phyloP scores from a whole-genome alignment of 2,329 filamentous ascomycete species.

The Colletotrichum melonis region DNA sequence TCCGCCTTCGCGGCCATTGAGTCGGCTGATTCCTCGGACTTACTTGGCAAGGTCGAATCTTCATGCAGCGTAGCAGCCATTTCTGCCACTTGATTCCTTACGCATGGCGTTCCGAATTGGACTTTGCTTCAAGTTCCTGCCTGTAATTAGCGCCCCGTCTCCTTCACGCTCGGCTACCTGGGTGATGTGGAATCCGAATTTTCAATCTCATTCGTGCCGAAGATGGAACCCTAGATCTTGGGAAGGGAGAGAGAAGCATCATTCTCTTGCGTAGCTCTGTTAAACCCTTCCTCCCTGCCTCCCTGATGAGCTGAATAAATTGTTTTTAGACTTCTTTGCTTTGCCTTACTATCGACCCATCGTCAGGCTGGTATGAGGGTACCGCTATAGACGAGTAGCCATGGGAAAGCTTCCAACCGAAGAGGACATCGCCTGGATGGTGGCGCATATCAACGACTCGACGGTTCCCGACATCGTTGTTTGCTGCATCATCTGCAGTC shows the following conservation, averaged over 20 bases:
- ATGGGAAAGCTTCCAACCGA: constrained; percentile 10
- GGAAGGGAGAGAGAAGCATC: too few species aligned
- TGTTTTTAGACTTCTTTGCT: too few species aligned
- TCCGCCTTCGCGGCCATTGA: not conserved
- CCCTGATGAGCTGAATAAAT: not conserved
- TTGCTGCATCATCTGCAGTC: constrained; percentile 20
- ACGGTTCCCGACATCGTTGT: constrained; percentile 20
- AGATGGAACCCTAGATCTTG: too few species aligned
- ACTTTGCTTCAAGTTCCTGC: too few species aligned
- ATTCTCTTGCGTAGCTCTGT: not conserved
- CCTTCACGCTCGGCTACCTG: too few species aligned
- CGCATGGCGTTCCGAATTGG: too few species aligned
- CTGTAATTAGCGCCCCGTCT: too few species aligned
- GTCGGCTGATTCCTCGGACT: not conserved
- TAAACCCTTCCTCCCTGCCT: not conserved
- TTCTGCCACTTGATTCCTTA: too few species aligned
- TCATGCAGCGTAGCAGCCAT: too few species aligned
- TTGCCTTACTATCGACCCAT: not conserved
- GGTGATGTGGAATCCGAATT: too few species aligned
- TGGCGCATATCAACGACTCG: constrained; percentile 25
- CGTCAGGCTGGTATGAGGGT: not conserved
- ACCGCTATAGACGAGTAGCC: not conserved
- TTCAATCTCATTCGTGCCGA: too few species aligned
- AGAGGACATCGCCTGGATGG: constrained; percentile 28
- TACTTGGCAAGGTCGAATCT: not conserved